phyloP scores from a whole-genome alignment of 139 green algal species.

The Marvania coccoides region DNA sequence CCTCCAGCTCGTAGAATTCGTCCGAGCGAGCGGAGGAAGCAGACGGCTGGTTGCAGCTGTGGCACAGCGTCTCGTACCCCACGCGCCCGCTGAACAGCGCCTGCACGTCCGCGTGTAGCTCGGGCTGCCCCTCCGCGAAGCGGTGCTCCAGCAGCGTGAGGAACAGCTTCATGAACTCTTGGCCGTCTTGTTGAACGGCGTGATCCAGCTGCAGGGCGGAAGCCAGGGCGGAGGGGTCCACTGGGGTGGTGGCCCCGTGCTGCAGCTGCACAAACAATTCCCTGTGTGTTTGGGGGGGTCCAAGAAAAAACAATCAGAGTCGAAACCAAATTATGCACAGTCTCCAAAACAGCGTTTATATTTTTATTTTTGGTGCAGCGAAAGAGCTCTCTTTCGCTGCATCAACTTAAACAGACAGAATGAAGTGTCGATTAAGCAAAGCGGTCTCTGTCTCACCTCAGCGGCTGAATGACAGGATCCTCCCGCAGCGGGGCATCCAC shows the following conservation, averaged over 20 bases:
- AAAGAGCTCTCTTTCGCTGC: no score
- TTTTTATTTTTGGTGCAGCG: no score
- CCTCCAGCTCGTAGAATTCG: conserved; percentile 81
- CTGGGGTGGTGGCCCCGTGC: conserved; percentile 29
- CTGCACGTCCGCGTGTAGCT: background rate
- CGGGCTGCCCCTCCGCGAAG: conserved; percentile 19
- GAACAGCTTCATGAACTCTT: conserved; percentile 94
- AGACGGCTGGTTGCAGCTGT: conserved; percentile 40
- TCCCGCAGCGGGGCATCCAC: background rate
- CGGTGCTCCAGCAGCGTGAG: conserved; percentile 65
- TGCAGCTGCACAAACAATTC: conserved; percentile 59
- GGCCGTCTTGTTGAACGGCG: conserved; percentile 80
- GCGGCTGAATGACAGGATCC: conserved; percentile 20
- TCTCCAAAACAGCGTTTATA: no score
- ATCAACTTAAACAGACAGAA: no score
- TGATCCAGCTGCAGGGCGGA: conserved; percentile 63
- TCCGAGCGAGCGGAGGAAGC: conserved; percentile 25
- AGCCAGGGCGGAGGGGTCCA: conserved; percentile 60
- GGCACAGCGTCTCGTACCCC: conserved; percentile 70
- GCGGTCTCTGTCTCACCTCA: conserved; percentile 34
- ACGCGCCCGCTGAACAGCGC: conserved; percentile 61
- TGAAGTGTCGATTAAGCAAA: no score
- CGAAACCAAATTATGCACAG: no score
- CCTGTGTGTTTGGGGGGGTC: no score
- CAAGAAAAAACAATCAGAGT: no score